Conservation (phyloP, 495 filamentous ascomycete species). For the Penicillium verhagenii region DNA sequence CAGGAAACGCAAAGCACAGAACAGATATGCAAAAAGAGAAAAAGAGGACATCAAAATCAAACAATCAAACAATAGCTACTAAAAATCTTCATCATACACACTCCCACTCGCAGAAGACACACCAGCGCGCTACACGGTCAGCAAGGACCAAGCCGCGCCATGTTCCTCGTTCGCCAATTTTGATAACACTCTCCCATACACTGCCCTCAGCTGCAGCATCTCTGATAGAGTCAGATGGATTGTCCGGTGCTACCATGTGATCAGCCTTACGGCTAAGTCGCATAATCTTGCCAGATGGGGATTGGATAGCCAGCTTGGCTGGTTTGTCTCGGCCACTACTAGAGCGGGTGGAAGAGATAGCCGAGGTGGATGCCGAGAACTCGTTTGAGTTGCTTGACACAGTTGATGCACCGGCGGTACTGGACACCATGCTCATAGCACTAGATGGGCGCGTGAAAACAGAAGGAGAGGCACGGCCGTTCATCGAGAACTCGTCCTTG, state of each 20-base stretch:
- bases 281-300: conserved; percentile 92
- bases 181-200: conserved; percentile 97
- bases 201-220: conserved; percentile 71
- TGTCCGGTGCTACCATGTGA: conserved; percentile 50
- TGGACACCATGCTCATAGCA: conserved; percentile 75
- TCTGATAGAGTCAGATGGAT: conserved; percentile 38
- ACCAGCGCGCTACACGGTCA: conserved; percentile 94
- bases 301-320: conserved; percentile 93
- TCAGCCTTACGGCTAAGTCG: conserved; percentile 87
- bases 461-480: conserved; percentile 58
- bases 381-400: conserved; percentile 43
- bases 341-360: conserved; percentile 55
- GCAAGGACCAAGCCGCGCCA: conserved; percentile 95
- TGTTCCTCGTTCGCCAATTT: conserved; percentile 84
- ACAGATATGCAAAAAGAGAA: conserved; percentile 12
- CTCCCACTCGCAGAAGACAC: conserved; percentile 97
- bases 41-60: too few species aligned
- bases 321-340: conserved; percentile 67
- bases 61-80: conserved; percentile 3
- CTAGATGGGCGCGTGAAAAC: conserved; percentile 72
- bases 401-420: conserved; percentile 39
- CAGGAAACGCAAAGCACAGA: conserved; percentile 7
- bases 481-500: conserved; percentile 42
- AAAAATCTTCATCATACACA: conserved; percentile 44
- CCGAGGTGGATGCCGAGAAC: conserved; percentile 48